Conservation (phyloP, 2,329 filamentous ascomycete genomes). For the Claviceps maximensis region DNA sequence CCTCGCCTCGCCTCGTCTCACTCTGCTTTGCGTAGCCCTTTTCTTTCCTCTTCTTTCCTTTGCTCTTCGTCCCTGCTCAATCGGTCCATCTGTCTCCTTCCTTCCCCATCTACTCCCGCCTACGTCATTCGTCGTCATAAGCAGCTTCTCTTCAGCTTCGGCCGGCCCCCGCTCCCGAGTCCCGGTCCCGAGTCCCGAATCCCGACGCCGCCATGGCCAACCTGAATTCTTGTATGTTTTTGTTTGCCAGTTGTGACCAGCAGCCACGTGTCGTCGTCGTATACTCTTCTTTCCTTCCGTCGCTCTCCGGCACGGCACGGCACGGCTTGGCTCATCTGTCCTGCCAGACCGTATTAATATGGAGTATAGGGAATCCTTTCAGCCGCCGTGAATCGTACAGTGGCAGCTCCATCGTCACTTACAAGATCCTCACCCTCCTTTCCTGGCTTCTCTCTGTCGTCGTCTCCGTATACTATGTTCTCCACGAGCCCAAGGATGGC, state of each 20-base stretch:
- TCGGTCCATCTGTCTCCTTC: background rate
- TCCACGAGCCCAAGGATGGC: slow-evolving; percentile 51
- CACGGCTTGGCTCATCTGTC: background rate
- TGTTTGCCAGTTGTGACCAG: background rate
- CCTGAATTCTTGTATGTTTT: background rate
- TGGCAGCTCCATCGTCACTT: slow-evolving; percentile 47
- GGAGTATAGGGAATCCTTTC: slow-evolving; percentile 60
- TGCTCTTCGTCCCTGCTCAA: background rate
- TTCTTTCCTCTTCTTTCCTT: no score
- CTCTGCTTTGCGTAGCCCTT: background rate
- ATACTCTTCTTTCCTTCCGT: no score
- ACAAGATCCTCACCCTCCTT: slow-evolving; percentile 62
- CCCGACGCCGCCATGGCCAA: background rate
- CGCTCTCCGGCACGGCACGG: no score
- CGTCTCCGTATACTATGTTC: slow-evolving; percentile 60
- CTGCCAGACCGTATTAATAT: background rate
- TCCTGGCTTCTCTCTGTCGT: slow-evolving; percentile 65
- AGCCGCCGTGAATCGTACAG: slow-evolving; percentile 54
- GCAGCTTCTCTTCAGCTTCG: background rate
- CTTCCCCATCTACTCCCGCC: background rate
- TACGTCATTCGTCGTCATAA: background rate
- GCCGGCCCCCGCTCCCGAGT: no score
- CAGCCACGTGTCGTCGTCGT: background rate
- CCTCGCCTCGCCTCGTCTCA: background rate
- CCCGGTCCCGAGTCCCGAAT: no score